phyloP scores from a whole-genome alignment of 208 protist genomes.

The Crithidia thermophila region DNA sequence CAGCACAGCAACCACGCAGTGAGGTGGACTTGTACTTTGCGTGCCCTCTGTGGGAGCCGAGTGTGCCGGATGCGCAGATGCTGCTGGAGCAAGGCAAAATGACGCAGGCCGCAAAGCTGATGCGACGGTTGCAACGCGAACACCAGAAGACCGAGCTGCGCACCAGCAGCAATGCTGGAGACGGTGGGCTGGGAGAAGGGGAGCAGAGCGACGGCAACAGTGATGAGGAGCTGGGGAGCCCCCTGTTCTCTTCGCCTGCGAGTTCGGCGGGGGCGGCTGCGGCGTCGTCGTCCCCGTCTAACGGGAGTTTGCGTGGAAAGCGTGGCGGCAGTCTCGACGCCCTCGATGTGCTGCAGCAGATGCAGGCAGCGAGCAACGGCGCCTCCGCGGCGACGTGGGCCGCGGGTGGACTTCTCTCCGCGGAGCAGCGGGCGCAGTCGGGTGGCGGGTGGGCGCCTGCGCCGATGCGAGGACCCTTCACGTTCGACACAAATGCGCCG shows the following conservation, averaged over 20 bases:
- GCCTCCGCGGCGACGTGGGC: slow-evolving; percentile 14
- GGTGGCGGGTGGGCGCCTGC: slow-evolving; percentile 28
- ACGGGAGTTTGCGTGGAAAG: too few relatives aligned
- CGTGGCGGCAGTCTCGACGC: neutral
- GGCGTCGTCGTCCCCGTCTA: too few relatives aligned
- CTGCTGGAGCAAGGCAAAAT: slow-evolving; percentile 57
- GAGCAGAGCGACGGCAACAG: neutral
- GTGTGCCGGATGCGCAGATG: slow-evolving; percentile 37
- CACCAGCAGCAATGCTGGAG: neutral
- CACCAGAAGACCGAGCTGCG: neutral
- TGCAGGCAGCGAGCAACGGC: neutral
- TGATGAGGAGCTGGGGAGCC: neutral
- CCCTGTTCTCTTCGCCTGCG: too few relatives aligned
- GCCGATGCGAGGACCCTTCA: slow-evolving; percentile 31
- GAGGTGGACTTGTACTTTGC: slow-evolving; percentile 39
- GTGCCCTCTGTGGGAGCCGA: slow-evolving; percentile 46
- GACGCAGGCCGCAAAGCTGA: slow-evolving; percentile 28
- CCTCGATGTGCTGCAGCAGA: slow-evolving; percentile 8
- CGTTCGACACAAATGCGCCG: slow-evolving; percentile 18
- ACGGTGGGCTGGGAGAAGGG: neutral
- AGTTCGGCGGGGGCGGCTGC: neutral
- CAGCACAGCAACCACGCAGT: slow-evolving; percentile 1
- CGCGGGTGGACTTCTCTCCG: slow-evolving; percentile 10
- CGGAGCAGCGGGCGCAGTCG: slow-evolving; percentile 33
- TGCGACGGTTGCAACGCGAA: slow-evolving; percentile 23